Evolutionary conservation across 2,329 filamentous ascomycete genomes (phyloP), one percentile per base, ranked within the genome.

Genomic region (Alternaria ethzedia): DNA sequence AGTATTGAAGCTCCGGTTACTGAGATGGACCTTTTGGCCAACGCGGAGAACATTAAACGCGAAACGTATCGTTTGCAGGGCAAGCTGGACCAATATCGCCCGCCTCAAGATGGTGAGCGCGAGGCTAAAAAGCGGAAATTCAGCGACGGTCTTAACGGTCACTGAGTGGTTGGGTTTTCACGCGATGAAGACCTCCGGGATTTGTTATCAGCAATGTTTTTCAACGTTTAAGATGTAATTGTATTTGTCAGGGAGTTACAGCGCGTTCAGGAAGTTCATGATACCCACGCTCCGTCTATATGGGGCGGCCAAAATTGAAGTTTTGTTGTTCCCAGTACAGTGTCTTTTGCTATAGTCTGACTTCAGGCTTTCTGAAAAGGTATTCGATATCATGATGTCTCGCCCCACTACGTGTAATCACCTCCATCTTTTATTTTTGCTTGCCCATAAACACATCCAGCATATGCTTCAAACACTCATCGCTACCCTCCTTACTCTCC

Each of bases 1-100:
- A 97, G 93, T 79, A 98, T 99, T 71, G 86, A 89, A 64, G 93
- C 97, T 74, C 89, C 89, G 2, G 93, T 99, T 11, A 91, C 89
- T 0, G 89, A 97, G 80, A 86, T 92, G 61, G 94, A 99, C 75
- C 84, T 99, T 32, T 86, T 94, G 49, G 86, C 82, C 2, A 86
- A 88, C 1, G 91, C 91, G 26, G 86, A 86, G 41, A 83, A 81
- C n/a, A 95, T 98, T 70, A 89, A 91, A 69, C 87, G 90, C 28
- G 89, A 89, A 13, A 97, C 94, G 90, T 97, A 97, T 81, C 54
- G 62, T 4, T 84, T 87, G 67, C 85, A 87, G 5, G 75, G 73
- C 21, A 75, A 75, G 63, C 80, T 88, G 13, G 64, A 67, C 21
- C 63, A 61, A 54, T 66, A 72, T 46, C 52, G 64, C 10, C 63